phyloP scores from a whole-genome alignment of 192 early-diverging fungal species.

The Chytriomyces sp. region DNA sequence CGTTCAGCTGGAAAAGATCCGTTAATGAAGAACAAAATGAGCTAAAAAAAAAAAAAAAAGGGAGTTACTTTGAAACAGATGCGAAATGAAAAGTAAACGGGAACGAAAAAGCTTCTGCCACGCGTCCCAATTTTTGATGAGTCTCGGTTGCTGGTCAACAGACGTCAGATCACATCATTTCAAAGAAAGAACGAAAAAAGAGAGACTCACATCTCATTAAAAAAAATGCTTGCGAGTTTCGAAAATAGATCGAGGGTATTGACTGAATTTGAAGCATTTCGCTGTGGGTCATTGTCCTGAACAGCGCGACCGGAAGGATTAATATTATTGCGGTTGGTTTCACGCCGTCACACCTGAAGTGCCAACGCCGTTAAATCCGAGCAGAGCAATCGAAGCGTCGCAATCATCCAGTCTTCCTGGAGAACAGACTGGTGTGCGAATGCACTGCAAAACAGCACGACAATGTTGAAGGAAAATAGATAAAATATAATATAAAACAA shows the following conservation, averaged over 20 bases:
- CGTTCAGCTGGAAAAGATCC: constrained; percentile 13
- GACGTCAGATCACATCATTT: not conserved
- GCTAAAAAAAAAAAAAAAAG: not conserved
- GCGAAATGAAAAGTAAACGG: constrained; percentile 8
- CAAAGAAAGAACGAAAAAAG: not conserved
- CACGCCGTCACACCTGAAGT: not conserved
- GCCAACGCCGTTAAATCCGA: not conserved
- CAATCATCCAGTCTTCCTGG: not conserved
- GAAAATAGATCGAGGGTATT: constrained; percentile 25
- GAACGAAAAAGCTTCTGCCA: constrained; percentile 26
- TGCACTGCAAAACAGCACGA: not conserved
- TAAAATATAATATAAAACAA: not conserved
- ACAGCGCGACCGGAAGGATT: not conserved
- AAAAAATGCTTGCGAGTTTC: not conserved
- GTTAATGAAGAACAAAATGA: not conserved
- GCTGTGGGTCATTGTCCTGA: constrained; percentile 4
- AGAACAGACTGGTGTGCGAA: not conserved
- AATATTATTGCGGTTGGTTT: not conserved
- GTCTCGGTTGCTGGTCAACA: constrained; percentile 8
- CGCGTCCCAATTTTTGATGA: not conserved
- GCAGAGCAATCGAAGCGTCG: not conserved
- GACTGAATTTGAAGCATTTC: not conserved
- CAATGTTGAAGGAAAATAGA: not conserved
- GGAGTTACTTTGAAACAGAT: constrained; percentile 28
- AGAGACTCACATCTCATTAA: constrained; percentile 17